Evolutionary conservation across 1,284 basidiomycete genomes (phyloP).

Genomic region (Ganoderma sinense): DNA sequence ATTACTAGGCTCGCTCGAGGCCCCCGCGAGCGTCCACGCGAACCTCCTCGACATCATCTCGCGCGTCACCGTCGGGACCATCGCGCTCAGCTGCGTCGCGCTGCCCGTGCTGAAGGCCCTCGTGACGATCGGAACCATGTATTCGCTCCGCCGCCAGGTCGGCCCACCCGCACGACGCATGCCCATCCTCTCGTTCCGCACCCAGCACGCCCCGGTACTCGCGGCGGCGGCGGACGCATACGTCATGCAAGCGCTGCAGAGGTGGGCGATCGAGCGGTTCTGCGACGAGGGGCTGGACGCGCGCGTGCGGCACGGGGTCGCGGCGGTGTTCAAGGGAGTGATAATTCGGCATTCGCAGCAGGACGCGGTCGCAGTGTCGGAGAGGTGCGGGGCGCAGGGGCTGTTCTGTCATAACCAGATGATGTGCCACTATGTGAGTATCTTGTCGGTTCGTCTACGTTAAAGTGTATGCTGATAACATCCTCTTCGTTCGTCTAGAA

Average conservation of each 20-base stretch:
- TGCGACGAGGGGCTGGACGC: too few relatives aligned
- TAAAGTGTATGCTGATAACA: not conserved
- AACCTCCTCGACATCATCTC: constrained; percentile 47
- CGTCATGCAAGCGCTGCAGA: too few relatives aligned
- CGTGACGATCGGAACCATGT: constrained; percentile 46
- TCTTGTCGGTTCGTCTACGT: not conserved
- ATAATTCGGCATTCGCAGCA: constrained; percentile 43
- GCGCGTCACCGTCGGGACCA: constrained; percentile 49
- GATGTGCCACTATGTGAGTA: constrained; percentile 44
- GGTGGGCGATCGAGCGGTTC: too few relatives aligned
- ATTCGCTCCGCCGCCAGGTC: constrained; percentile 50
- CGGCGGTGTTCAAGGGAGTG: constrained; percentile 48
- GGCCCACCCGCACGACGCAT: constrained; percentile 28
- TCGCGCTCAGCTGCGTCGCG: constrained; percentile 42
- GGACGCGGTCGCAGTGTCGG: constrained; percentile 42
- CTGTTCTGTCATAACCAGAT: constrained; percentile 53
- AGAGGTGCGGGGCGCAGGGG: constrained; percentile 60
- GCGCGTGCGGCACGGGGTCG: constrained; percentile 47
- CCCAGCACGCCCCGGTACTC: too few relatives aligned
- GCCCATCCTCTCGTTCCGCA: not conserved
- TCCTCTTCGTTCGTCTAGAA: constrained; percentile 31
- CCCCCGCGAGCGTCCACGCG: constrained; percentile 35
- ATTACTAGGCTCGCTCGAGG: constrained; percentile 44
- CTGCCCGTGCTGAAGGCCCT: constrained; percentile 43
- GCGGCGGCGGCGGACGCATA: too few relatives aligned